A percentile compares a stretch with the other conserved stretches of the same genome.
phyloP scores from a whole-genome alignment of 768 basidiomycete genomes.

The Lentinula boryana region DNA sequence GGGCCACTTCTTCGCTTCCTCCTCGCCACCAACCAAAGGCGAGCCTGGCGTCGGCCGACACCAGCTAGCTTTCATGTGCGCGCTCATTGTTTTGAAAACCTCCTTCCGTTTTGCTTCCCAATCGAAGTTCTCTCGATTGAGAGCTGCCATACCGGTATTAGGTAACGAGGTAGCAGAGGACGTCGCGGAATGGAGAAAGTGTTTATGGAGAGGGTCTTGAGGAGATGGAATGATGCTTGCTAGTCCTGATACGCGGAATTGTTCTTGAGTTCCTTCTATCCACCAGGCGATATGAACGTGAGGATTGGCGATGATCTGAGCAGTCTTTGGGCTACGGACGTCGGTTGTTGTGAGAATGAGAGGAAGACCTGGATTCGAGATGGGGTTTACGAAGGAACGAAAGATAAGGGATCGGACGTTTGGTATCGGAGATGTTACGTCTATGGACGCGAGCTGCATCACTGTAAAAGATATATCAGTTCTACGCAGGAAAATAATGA shows the following conservation, averaged over 20 bases:
- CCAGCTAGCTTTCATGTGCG: constrained; percentile 66
- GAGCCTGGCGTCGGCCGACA: constrained; percentile 63
- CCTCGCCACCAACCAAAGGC: constrained; percentile 41
- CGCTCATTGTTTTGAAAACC: constrained; percentile 54
- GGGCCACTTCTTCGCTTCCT: constrained; percentile 62
- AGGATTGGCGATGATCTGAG: constrained; percentile 43
- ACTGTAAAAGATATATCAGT: constrained; percentile 27
- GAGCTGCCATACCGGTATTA: constrained; percentile 20
- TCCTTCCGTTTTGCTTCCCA: constrained; percentile 65
- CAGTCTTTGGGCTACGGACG: constrained; percentile 62
- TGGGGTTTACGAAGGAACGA: constrained; percentile 47
- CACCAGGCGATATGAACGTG: constrained; percentile 70
- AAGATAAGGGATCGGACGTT: constrained; percentile 65
- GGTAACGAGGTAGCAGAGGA: constrained; percentile 7
- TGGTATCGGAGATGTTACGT: constrained; percentile 33
- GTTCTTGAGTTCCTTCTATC: constrained; percentile 59
- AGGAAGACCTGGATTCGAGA: constrained; percentile 39
- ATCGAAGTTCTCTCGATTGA: constrained; percentile 39
- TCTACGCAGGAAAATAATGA: neutral
- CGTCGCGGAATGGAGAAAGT: constrained; percentile 23
- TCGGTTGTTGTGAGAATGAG: constrained; percentile 69
- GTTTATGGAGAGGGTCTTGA: constrained; percentile 25
- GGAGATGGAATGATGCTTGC: constrained; percentile 52
- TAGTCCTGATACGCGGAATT: constrained; percentile 64
- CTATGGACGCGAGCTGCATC: constrained; percentile 55